A percentile compares a stretch with the other conserved stretches of the same genome.
Evolutionary conservation across 2,329 filamentous ascomycete species (phyloP).

Genomic region (Penicillium glabrum): DNA sequence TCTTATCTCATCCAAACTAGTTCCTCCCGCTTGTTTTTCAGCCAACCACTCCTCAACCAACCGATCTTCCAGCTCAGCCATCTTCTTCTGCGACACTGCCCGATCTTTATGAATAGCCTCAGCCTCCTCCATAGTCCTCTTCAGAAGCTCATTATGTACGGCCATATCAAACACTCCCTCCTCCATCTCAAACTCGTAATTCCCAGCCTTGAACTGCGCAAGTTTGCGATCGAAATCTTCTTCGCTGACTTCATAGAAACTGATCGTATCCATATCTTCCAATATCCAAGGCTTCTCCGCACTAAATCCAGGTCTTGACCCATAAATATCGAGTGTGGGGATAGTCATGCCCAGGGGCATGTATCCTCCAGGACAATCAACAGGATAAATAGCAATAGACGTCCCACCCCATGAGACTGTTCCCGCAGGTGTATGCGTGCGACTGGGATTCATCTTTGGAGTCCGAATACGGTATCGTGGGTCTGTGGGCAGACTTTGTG

Average conservation of each 20-base stretch:
- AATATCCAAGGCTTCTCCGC: slow-evolving; percentile 54
- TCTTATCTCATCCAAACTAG: slow-evolving; percentile 44
- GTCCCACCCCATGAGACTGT: slow-evolving; percentile 57
- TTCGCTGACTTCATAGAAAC: slow-evolving; percentile 55
- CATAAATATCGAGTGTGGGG: slow-evolving; percentile 55
- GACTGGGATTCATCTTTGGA: slow-evolving; percentile 58
- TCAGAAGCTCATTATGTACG: neutral
- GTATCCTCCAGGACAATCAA: slow-evolving; percentile 59
- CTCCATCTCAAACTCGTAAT: neutral
- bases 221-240: slow-evolving; percentile 52
- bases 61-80: slow-evolving; percentile 38
- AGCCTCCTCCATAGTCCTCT: slow-evolving; percentile 50
- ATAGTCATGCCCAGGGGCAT: slow-evolving; percentile 56
- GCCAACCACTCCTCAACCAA: slow-evolving; percentile 38
- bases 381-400: slow-evolving; percentile 43
- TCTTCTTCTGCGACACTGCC: slow-evolving; percentile 48
- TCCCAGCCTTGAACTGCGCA: slow-evolving; percentile 49
- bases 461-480: slow-evolving; percentile 54
- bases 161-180: neutral
- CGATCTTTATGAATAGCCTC: slow-evolving; percentile 47
- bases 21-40: slow-evolving; percentile 31
- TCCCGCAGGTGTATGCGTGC: slow-evolving; percentile 33
- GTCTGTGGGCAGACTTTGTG: slow-evolving; percentile 53
- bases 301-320: slow-evolving; percentile 52
- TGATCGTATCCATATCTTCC: slow-evolving; percentile 57